Base-by-base conservation (phyloP, 1,284 basidiomycete species). In the Cryptococcus amylolentus region DNA sequence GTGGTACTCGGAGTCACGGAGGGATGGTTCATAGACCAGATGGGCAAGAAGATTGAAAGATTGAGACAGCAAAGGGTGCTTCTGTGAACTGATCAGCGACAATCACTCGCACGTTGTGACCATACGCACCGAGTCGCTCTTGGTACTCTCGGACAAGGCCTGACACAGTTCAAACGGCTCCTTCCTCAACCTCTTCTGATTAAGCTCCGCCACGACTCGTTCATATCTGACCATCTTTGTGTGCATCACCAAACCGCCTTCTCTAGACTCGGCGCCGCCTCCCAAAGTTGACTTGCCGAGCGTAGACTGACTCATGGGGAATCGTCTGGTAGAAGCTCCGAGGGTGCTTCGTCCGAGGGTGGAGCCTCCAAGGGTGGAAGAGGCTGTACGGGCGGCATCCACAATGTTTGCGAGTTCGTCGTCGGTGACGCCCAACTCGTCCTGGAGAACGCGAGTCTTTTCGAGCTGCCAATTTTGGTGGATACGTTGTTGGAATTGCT, bases 201-300 rank as follows among this genome's bases (percentile, higher is more conserved):
- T 76, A n/a, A 76, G 63, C 39, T 67, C 60, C 69, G 91, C 93
- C 43, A 95, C 80, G 35, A 89, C 86, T 55, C 84, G 84, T 76
- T 91, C 89, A 73, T 95, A 97, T n/a, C 85, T 86, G 84, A 94
- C 89, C 91, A 95, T 94, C 78, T 91, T 91, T 73, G 84, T 87
- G 77, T 95, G 93, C 75, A 78, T 79, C 14, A 76, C 74, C 83
- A 91, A 54, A 5, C 71, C 71, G 13, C 72, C 70, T 57, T 76
- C 73, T 44, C 64, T 65, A 1, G 64, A 53, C 54, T 71, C 71
- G n/a, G 55, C 56, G 6, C 56, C 57, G 6, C 31, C 31, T 35
- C 31, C 31, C 31, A 35, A 35, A 38, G 63, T 67, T 46, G 68
- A 62, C 46, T 59, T 61, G 40, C 67, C 65, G 13, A 63, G 51